Evolutionary conservation across 306 rosid species (phyloP).

Genomic region (Cyamopsis tetragonoloba): DNA sequence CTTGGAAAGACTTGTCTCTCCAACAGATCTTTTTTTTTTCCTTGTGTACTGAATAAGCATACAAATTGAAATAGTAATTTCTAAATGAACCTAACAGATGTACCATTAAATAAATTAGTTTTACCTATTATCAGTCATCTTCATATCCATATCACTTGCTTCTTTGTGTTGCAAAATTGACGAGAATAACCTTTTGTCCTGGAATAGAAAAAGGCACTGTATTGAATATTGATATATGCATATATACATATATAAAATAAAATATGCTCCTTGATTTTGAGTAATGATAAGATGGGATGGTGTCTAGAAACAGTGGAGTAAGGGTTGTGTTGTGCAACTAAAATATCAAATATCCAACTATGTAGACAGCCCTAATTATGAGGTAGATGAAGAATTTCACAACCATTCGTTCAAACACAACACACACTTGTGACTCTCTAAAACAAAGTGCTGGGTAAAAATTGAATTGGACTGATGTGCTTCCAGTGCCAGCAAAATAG

Average conservation of each 20-base stretch:
- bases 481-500: slow-evolving; percentile 16
- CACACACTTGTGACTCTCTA: background rate
- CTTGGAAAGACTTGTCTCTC: slow-evolving; percentile 17
- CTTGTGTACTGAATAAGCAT: slow-evolving; percentile 9
- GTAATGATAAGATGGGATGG: slow-evolving; percentile 18
- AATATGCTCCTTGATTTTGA: slow-evolving; percentile 6
- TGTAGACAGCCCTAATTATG: background rate
- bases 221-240: background rate
- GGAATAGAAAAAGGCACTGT: slow-evolving; percentile 28
- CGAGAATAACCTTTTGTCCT: slow-evolving; percentile 57
- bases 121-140: slow-evolving; percentile 44
- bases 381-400: background rate
- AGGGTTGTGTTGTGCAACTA: background rate
- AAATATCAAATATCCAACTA: slow-evolving; percentile 8
- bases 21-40: background rate
- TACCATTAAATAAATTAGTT: background rate
- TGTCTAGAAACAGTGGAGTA: background rate
- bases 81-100: background rate
- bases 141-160: slow-evolving; percentile 28
- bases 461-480: background rate
- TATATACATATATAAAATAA: background rate
- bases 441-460: background rate
- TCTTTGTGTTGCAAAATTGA: slow-evolving; percentile 43
- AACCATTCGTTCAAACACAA: background rate
- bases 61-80: slow-evolving; percentile 1